A percentile compares a stretch with the other conserved stretches of the same genome.
Evolutionary conservation across 225 moss, liverwort and hornwort genomes (phyloP).

Genomic region (Marchantia polymorpha): DNA sequence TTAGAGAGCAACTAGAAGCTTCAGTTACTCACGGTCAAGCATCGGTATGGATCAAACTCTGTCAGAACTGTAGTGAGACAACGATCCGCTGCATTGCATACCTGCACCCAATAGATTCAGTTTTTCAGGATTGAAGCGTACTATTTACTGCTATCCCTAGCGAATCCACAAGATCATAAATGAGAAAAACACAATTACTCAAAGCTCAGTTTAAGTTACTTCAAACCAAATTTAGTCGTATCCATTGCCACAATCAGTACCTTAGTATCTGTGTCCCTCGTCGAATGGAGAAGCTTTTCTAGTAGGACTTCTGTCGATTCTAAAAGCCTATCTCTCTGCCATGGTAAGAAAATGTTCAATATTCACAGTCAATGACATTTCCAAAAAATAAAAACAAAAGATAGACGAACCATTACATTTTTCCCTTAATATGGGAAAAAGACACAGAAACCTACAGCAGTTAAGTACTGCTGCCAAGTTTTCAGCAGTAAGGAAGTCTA

Average conservation of each 20-base stretch:
- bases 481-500: too few species aligned
- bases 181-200: neutral
- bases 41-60: slow-evolving; percentile 82
- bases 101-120: slow-evolving; percentile 41
- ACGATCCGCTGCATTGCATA: slow-evolving; percentile 73
- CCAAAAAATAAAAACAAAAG: too few species aligned
- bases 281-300: slow-evolving; percentile 74
- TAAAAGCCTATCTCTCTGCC: slow-evolving; percentile 60
- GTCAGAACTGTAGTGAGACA: slow-evolving; percentile 70
- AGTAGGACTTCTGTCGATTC: slow-evolving; percentile 78
- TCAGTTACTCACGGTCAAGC: slow-evolving; percentile 53
- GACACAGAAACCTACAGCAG: too few species aligned
- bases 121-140: neutral
- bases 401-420: too few species aligned
- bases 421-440: too few species aligned
- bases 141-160: neutral
- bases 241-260: slow-evolving; percentile 23
- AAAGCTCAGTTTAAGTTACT: neutral
- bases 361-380: too few species aligned
- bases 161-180: neutral
- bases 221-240: neutral
- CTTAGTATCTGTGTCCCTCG: slow-evolving; percentile 68
- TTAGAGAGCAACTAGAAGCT: neutral
- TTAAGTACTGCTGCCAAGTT: too few species aligned
- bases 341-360: too few species aligned